Evolutionary conservation across 2,329 filamentous ascomycete species (phyloP).

Genomic region (Thermoascus crustaceus): DNA sequence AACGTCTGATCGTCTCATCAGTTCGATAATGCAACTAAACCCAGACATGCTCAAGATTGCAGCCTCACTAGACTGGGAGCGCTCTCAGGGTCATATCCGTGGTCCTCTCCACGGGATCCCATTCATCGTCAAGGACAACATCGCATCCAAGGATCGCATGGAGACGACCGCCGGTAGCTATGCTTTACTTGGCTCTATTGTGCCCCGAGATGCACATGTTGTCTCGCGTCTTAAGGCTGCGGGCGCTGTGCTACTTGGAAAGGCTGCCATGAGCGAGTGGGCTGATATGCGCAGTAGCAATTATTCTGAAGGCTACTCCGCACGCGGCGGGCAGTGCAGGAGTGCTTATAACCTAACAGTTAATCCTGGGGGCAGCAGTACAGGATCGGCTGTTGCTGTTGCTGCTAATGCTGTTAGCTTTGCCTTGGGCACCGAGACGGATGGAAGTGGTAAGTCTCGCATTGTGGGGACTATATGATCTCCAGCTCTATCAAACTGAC

Average conservation of each 20-base stretch:
- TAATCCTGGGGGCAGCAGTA: conserved; percentile 61
- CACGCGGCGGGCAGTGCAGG: conserved; percentile 55
- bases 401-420: conserved; percentile 56
- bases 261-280: conserved; percentile 66
- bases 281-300: conserved; percentile 61
- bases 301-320: conserved; percentile 61
- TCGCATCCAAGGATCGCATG: conserved; percentile 60
- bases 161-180: conserved; percentile 65
- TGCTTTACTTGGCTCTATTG: conserved; percentile 57
- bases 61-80: conserved; percentile 51
- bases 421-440: conserved; percentile 65
- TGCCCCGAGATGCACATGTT: conserved; percentile 60
- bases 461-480: background rate
- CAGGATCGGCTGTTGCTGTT: conserved; percentile 58
- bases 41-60: conserved; percentile 60
- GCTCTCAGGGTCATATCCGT: conserved; percentile 47
- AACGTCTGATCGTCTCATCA: conserved; percentile 7
- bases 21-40: conserved; percentile 55
- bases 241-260: conserved; percentile 62
- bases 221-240: conserved; percentile 54
- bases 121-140: conserved; percentile 63
- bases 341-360: conserved; percentile 61
- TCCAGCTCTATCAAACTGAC: background rate
- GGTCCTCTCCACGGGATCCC: conserved; percentile 67
- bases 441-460: conserved; percentile 46